Evolutionary conservation across 2,329 filamentous ascomycete genomes (phyloP), one percentile per base, ranked within the genome.

Genomic region (Colletotrichum sansevieriae): DNA sequence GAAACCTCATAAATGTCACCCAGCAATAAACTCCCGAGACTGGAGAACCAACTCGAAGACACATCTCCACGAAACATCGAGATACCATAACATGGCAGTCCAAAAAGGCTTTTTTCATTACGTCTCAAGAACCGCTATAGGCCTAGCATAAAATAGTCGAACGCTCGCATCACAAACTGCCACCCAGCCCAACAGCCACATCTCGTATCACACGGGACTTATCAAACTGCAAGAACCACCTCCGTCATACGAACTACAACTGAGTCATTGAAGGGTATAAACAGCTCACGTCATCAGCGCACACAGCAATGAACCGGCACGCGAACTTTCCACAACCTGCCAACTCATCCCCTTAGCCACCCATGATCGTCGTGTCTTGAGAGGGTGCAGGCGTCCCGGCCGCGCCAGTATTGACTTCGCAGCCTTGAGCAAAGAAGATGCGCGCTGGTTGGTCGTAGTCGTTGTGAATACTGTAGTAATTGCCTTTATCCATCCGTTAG

Each of bases 341-440:
- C 13, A 12, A 33, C 10, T 33, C 63, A 29, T 7, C 25, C 10
- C 9, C 54, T 43, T 15, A 57, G 25, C 49, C 58, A 43, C 54
- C 65, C 65, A 67, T 67, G 6, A 68, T 60, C 47, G 65, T 68
- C 13, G 61, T 68, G n/a, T 68, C 65, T 44, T 68, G 65, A 12
- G 65, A 68, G 3, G 37, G 47, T 8, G 35, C 55, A 12, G 47
- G 39, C 15, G 47, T 44, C 15, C 60, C 65, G 8, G 52, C 29
- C 29, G 33, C 35, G 33, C 13, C 62, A 51, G 10, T 67, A 49
- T 39, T 70, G 11, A 85, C 74, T 75, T 90, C 93, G 79, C 91
- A 95, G 7, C 91, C 95, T 78, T 99, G 96, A 1, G 94, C 90
- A 79, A 98, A 99, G 83, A 98, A 98, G 56, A 98, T 86, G 44